A percentile compares a stretch with the other conserved stretches of the same genome.
Evolutionary conservation across 1,284 basidiomycete genomes (phyloP).

Genomic region (Boletus sp.): DNA sequence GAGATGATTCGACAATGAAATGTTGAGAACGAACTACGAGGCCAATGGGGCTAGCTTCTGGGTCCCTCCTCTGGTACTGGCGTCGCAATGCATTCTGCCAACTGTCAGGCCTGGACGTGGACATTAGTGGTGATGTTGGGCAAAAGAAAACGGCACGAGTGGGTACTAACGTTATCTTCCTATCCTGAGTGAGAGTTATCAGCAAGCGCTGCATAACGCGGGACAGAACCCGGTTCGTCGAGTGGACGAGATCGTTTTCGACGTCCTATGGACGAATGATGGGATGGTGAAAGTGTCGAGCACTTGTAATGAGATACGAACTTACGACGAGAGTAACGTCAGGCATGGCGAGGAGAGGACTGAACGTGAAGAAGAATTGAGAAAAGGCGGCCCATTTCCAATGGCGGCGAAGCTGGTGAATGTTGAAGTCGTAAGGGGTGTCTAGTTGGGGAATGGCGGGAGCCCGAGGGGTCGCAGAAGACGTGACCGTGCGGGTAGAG

Average conservation of each 20-base stretch:
- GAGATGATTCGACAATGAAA: constrained; percentile 26
- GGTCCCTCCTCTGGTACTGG: constrained; percentile 69
- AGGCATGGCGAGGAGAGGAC: constrained; percentile 59
- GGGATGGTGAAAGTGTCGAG: constrained; percentile 8
- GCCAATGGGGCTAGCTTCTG: constrained; percentile 68
- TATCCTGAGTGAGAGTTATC: constrained; percentile 72
- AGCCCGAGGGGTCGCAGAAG: constrained; percentile 28
- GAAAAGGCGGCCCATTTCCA: constrained; percentile 86
- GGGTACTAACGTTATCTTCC: constrained; percentile 68
- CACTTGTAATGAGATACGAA: constrained; percentile 18
- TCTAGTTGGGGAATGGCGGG: constrained; percentile 26
- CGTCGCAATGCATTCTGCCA: constrained; percentile 74
- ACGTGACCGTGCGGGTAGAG: constrained; percentile 27
- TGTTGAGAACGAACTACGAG: constrained; percentile 33
- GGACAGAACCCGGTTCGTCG: constrained; percentile 59
- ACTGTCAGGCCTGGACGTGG: constrained; percentile 54
- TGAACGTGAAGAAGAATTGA: constrained; percentile 80
- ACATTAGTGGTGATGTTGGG: constrained; percentile 21
- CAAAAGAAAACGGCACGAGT: constrained; percentile 7
- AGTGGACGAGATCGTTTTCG: constrained; percentile 68
- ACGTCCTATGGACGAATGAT: constrained; percentile 53
- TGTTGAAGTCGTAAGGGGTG: constrained; percentile 40
- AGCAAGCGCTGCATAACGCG: constrained; percentile 73
- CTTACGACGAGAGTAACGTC: constrained; percentile 65
- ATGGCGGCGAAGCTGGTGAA: constrained; percentile 52